A percentile compares a stretch with the other conserved stretches of the same genome.
Evolutionary conservation across 805 yeast species (phyloP).

Genomic region (Saccharomycopsis malanga): DNA sequence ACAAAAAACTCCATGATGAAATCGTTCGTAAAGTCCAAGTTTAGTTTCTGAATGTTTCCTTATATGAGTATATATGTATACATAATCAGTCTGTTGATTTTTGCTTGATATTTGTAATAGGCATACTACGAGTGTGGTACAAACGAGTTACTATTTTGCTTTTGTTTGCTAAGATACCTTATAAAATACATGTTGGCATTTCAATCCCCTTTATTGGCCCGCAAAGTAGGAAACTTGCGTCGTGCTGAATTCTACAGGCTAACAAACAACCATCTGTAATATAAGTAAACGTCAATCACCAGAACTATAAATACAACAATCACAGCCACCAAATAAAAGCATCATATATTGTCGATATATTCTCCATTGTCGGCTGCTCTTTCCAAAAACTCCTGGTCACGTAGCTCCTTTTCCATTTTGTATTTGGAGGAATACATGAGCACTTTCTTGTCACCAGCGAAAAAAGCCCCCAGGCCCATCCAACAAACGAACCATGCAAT

Average conservation of each 20-base stretch:
- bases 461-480: constrained; percentile 36
- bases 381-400: constrained; percentile 33
- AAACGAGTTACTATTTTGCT: background rate
- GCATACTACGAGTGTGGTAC: background rate
- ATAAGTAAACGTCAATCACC: no score
- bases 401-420: constrained; percentile 29
- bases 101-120: background rate
- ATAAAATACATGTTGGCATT: no score
- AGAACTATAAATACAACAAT: no score
- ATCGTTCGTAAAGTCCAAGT: constrained; percentile 45
- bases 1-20: constrained; percentile 44
- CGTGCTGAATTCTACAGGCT: no score
- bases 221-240: no score
- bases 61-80: no score
- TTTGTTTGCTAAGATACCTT: no score
- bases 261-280: no score
- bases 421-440: constrained; percentile 31
- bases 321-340: no score
- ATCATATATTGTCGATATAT: constrained; percentile 19
- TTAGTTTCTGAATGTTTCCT: constrained; percentile 25
- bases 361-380: constrained; percentile 42
- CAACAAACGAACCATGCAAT: constrained; percentile 37
- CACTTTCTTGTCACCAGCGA: constrained; percentile 37
- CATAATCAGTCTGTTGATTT: background rate
- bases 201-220: no score